Base-by-base conservation (phyloP, 2,329 filamentous ascomycete species). In the Ophiocordyceps unilateralis region DNA sequence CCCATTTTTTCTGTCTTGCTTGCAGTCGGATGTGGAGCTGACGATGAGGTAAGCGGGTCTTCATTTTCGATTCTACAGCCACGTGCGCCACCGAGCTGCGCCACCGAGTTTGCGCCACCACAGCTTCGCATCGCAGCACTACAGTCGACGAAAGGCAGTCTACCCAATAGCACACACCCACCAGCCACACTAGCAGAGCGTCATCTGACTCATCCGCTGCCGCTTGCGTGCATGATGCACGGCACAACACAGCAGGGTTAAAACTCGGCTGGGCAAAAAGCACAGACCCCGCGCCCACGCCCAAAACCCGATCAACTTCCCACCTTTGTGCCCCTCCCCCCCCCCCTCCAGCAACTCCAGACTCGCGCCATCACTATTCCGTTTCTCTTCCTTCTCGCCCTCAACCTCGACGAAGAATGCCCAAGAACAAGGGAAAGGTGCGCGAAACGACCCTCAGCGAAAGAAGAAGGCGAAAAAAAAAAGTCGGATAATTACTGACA, bases 401-500 rank as follows among this genome's bases (percentile, higher is more conserved):
- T 4, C 6, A 15, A 10, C 28, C 28, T 34, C 30, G 2, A n/a
- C 38, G 39, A 41, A 21, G 22, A 15, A 95, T 95, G 88, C 88
- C 88, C 60, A 95, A 95, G 85, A 95, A 95, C 67, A 95, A 95
- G 81, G 88, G 88, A 88, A 95, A 94, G 72, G 87, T 93, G 72
- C 61, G 74, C 44, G 34, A 32, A 11, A 6, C 17, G 19, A 39
- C 38, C 17, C 43, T 17, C n/a, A n/a, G n/a, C n/a, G n/a, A n/a
- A n/a, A n/a, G n/a, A n/a, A n/a, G n/a, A n/a, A n/a, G n/a, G n/a
- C n/a, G n/a, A n/a, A n/a, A n/a, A n/a, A 28, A 5, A 28, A 28
- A 28, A 28, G 3, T 12, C 26, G 5, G 15, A 14, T 5, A n/a
- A 11, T 2, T 17, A n/a, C 28, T 32, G 15, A 34, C n/a, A 15